Conservation (phyloP, 1,139 yeast species). For the Pichiaceae sp. region DNA sequence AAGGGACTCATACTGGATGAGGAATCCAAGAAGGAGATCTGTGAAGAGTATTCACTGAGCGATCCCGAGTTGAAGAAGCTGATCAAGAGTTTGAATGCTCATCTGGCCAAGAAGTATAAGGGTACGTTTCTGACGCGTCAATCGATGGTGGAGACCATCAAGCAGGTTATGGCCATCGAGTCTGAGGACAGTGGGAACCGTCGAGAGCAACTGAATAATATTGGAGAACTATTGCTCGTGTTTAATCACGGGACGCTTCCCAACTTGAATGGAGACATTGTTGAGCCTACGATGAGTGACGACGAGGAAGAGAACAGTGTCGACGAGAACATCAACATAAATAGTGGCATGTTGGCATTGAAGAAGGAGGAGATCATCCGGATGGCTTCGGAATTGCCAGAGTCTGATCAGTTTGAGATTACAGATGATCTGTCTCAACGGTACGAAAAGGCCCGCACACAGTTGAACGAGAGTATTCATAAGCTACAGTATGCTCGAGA, state of each 20-base stretch:
- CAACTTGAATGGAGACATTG: slow-evolving; percentile 12
- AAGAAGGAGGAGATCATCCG: slow-evolving; percentile 15
- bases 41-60: slow-evolving; percentile 4
- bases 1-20: slow-evolving; percentile 12
- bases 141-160: slow-evolving; percentile 16
- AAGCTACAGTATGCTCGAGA: slow-evolving; percentile 8
- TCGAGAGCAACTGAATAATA: slow-evolving; percentile 13
- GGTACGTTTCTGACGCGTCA: slow-evolving; percentile 19
- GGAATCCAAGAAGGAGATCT: slow-evolving; percentile 4
- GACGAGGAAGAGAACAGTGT: slow-evolving; percentile 3
- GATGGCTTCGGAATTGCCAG: slow-evolving; percentile 22
- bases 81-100: background rate
- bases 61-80: background rate
- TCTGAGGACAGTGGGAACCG: slow-evolving; percentile 6
- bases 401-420: slow-evolving; percentile 12
- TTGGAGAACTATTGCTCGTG: slow-evolving; percentile 18
- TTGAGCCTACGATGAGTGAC: background rate
- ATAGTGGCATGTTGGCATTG: slow-evolving; percentile 12
- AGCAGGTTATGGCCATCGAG: slow-evolving; percentile 20
- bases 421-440: slow-evolving; percentile 13
- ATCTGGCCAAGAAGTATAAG: slow-evolving; percentile 11
- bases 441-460: slow-evolving; percentile 11
- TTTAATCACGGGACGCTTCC: slow-evolving; percentile 12
- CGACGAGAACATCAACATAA: slow-evolving; percentile 10
- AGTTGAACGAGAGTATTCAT: slow-evolving; percentile 10